These are phyloP conservation scores for Akanthomyces uredinophilus DNA, from an alignment of 2,329 filamentous ascomycete genomes.

Conservation along the genomic window DNA sequence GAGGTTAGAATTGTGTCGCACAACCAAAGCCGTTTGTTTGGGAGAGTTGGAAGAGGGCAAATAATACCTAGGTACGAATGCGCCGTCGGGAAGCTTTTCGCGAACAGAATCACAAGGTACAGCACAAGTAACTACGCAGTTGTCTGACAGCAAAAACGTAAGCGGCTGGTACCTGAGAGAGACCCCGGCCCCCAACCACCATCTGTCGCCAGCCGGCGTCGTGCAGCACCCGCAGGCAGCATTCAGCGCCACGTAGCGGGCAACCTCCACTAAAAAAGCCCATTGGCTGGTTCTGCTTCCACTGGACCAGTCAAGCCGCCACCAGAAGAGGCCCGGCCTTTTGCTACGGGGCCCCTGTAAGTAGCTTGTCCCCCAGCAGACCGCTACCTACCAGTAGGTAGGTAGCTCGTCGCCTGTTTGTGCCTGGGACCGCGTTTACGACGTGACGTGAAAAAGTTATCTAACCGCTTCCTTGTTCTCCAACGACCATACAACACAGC, in stretches of 20 bases:
- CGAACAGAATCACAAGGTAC: not conserved
- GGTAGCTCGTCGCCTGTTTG: conserved; percentile 1
- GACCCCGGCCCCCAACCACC: not conserved
- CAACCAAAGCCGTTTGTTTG: not conserved
- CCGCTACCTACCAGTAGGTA: no score
- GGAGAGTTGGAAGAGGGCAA: not conserved
- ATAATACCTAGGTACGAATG: not conserved
- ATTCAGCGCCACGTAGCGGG: not conserved
- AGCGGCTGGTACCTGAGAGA: not conserved
- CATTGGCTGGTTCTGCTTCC: not conserved
- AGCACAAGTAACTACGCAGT: not conserved
- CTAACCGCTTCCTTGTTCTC: not conserved
- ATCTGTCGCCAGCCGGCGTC: not conserved
- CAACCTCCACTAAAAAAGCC: not conserved
- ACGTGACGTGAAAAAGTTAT: conserved; percentile 14
- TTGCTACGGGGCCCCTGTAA: not conserved
- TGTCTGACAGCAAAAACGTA: not conserved
- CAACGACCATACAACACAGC: conserved; percentile 9
- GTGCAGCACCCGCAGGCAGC: no score
- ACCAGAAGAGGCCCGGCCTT: not conserved
- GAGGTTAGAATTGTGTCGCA: not conserved
- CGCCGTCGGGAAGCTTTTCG: not conserved
- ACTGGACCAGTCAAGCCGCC: not conserved
- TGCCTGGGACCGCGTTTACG: conserved; percentile 11
- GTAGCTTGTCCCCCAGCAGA: not conserved